These are phyloP conservation scores for Cutaneotrichosporon sp. DNA, from an alignment of 1,284 basidiomycete genomes.

Conservation along the genomic window DNA sequence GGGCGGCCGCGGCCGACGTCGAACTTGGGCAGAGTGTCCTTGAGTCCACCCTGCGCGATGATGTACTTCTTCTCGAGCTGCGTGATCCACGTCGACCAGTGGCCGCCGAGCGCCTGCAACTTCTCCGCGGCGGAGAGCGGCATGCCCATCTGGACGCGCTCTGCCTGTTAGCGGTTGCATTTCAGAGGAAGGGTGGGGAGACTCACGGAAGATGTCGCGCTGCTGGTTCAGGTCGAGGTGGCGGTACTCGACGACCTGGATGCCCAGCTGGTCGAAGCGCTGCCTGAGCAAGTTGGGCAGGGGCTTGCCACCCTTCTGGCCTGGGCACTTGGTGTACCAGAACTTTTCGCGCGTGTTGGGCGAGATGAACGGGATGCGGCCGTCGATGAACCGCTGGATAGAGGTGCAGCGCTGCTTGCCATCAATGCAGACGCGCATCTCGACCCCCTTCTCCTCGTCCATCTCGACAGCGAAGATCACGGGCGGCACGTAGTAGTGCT, in stretches of 20 bases:
- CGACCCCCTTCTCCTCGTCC: constrained; percentile 21
- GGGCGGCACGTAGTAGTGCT: constrained; percentile 51
- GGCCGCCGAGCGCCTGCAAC: constrained; percentile 43
- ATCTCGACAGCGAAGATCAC: constrained; percentile 40
- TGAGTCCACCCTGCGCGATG: constrained; percentile 23
- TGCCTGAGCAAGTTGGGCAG: constrained; percentile 34
- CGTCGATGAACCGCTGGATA: constrained; percentile 44
- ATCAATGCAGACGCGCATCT: constrained; percentile 46
- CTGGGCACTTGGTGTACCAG: constrained; percentile 31
- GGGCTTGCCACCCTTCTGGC: constrained; percentile 19
- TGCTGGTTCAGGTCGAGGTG: constrained; percentile 38
- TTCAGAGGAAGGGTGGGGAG: not conserved
- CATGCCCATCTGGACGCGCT: constrained; percentile 52
- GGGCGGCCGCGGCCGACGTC: constrained; percentile 31
- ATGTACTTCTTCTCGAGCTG: constrained; percentile 40
- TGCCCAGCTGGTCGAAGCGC: constrained; percentile 40
- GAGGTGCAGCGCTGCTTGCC: constrained; percentile 52
- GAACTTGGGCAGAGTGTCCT: constrained; percentile 18
- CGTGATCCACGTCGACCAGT: constrained; percentile 36
- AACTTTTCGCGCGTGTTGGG: constrained; percentile 32
- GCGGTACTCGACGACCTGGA: constrained; percentile 42
- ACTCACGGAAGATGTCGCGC: constrained; percentile 53
- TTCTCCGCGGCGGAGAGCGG: constrained; percentile 48
- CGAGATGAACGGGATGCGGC: constrained; percentile 40
- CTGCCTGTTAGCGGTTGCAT: constrained; percentile 25